Percentiles rank a stretch among this genome's conserved stretches.
Evolutionary conservation across 768 basidiomycete genomes (phyloP).

Genomic region (Hemileccinum rubropunctum): DNA sequence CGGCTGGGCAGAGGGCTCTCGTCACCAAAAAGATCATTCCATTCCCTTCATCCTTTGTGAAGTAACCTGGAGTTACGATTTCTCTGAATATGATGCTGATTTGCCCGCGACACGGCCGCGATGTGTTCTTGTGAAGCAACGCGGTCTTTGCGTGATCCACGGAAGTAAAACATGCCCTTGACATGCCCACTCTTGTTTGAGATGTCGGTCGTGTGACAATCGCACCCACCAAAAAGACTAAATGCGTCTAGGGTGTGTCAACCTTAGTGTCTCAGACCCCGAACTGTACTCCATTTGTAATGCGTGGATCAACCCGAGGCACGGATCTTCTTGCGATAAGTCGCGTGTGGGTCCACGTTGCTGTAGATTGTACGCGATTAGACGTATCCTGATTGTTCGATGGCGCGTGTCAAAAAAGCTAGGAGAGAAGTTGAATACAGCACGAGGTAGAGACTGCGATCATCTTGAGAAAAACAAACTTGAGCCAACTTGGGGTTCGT

Average conservation of each 20-base stretch:
- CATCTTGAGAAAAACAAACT: conserved; percentile 15
- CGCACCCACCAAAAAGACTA: neutral
- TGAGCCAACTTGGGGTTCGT: neutral
- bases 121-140: neutral
- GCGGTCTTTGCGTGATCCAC: conserved; percentile 6
- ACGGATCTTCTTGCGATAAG: conserved; percentile 20
- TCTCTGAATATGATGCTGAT: conserved; percentile 3
- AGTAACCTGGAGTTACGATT: conserved; percentile 20
- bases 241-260: neutral
- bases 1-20: conserved; percentile 1
- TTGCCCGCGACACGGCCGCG: conserved; percentile 12
- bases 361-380: conserved; percentile 14
- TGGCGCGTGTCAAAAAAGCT: neutral
- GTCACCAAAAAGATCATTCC: conserved; percentile 1
- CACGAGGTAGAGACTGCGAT: conserved; percentile 11
- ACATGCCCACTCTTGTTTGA: too few species aligned
- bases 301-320: neutral
- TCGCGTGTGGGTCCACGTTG: conserved; percentile 19
- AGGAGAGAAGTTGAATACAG: conserved; percentile 2
- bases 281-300: neutral
- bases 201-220: too few species aligned
- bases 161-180: conserved; percentile 13
- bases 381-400: neutral
- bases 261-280: neutral
- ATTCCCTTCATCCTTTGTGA: neutral